These are phyloP conservation scores for Stellera chamaejasme DNA, from an alignment of 345 rosid genomes.

Conservation along the genomic window DNA sequence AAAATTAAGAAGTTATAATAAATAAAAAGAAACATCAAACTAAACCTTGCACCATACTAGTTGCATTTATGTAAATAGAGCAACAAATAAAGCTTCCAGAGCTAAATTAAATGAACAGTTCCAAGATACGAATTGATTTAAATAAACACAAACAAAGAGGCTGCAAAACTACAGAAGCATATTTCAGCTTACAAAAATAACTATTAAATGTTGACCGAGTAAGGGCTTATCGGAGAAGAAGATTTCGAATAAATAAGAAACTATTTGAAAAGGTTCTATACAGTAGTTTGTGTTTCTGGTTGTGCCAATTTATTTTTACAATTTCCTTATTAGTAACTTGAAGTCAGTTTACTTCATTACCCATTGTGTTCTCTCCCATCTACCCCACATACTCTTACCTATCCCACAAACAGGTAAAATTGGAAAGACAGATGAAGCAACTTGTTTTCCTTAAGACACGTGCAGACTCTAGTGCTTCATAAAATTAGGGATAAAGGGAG, in stretches of 20 bases:
- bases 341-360: no score
- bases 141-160: background rate
- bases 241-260: background rate
- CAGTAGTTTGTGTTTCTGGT: no score
- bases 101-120: background rate
- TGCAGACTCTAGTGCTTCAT: no score
- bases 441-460: no score
- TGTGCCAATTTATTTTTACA: no score
- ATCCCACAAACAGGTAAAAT: background rate
- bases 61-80: background rate
- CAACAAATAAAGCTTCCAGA: slow-evolving; percentile 2
- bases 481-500: no score
- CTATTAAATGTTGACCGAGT: background rate
- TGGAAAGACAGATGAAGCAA: background rate
- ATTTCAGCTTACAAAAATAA: background rate
- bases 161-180: background rate
- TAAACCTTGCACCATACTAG: no score
- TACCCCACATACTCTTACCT: background rate
- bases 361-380: no score
- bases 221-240: background rate
- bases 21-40: no score
- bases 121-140: background rate
- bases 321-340: no score
- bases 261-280: background rate
- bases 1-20: no score